Evolutionary conservation across 225 moss, liverwort and hornwort species (phyloP).

Genomic region (Polytrichum commune): DNA sequence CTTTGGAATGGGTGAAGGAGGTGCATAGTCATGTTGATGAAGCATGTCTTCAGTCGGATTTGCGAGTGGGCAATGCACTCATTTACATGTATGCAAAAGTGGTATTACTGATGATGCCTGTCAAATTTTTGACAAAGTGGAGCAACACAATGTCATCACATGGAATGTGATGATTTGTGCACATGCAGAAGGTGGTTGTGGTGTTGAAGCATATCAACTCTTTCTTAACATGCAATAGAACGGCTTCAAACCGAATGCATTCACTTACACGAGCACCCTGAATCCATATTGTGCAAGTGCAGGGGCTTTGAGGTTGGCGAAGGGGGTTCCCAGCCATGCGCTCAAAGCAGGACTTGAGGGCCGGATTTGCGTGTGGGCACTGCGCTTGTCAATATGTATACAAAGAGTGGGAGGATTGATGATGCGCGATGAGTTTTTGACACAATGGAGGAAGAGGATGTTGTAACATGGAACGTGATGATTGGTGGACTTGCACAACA

Average conservation of each 20-base stretch:
- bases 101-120: neutral
- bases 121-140: neutral
- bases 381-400: no score
- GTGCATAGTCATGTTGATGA: neutral
- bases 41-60: neutral
- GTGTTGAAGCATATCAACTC: no score
- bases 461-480: neutral
- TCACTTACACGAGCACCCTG: neutral
- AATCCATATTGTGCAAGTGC: no score
- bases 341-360: no score
- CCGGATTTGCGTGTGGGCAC: no score
- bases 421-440: neutral
- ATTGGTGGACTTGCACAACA: no score
- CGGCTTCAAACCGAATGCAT: no score
- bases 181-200: neutral
- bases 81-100: neutral
- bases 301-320: no score
- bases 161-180: neutral
- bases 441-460: neutral
- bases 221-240: no score
- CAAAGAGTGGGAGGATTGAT: no score
- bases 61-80: neutral
- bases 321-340: no score
- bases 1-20: slow-evolving; percentile 1
- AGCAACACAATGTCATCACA: neutral